These are phyloP conservation scores for Phaeolepiota aurea DNA, from an alignment of 768 basidiomycete genomes.

Conservation along the genomic window DNA sequence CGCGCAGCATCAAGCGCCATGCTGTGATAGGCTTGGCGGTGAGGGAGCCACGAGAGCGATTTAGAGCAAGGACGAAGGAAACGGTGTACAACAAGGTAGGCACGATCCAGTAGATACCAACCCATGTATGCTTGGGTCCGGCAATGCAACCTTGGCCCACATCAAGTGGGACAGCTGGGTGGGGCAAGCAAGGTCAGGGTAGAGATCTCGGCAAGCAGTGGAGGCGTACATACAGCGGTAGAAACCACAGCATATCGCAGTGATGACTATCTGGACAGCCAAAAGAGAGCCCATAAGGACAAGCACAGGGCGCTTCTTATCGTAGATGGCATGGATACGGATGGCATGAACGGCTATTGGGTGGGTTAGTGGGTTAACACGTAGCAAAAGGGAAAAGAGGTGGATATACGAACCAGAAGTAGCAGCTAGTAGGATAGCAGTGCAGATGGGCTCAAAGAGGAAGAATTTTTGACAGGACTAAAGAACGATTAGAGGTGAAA, in stretches of 20 bases:
- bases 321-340: constrained; percentile 73
- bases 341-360: constrained; percentile 61
- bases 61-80: constrained; percentile 56
- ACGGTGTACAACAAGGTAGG: constrained; percentile 66
- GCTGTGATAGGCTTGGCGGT: constrained; percentile 46
- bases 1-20: constrained; percentile 85
- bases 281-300: constrained; percentile 48
- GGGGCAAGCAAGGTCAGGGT: constrained; percentile 3
- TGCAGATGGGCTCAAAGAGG: constrained; percentile 83
- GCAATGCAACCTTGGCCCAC: constrained; percentile 81
- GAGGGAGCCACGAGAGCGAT: constrained; percentile 52
- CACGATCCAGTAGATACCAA: constrained; percentile 79
- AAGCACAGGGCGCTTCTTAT: constrained; percentile 50
- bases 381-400: neutral
- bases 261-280: constrained; percentile 61
- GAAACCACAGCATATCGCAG: constrained; percentile 71
- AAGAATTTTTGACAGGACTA: constrained; percentile 64
- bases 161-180: constrained; percentile 57
- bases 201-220: constrained; percentile 3
- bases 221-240: constrained; percentile 48
- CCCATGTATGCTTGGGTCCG: constrained; percentile 73
- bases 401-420: constrained; percentile 38
- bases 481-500: constrained; percentile 3
- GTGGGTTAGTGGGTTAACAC: constrained; percentile 5
- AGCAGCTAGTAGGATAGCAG: constrained; percentile 70